Evolutionary conservation across 2,329 filamentous ascomycete genomes (phyloP).

Genomic region (Akanthomyces uredinophilus): DNA sequence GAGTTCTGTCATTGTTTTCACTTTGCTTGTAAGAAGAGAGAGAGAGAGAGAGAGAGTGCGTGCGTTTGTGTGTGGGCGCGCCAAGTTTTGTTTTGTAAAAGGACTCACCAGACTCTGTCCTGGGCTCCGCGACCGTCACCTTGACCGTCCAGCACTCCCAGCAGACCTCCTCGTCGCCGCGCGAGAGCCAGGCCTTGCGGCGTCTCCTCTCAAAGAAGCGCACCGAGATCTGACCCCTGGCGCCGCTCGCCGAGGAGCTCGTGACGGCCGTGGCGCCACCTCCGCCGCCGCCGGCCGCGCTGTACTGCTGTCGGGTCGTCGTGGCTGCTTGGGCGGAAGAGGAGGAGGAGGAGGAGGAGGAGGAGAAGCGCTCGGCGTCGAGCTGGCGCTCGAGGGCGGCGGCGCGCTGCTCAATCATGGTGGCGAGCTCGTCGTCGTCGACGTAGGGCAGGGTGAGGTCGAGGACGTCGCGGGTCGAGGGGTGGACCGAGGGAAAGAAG

Average conservation of each 20-base stretch:
- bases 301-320: neutral
- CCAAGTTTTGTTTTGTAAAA: no score
- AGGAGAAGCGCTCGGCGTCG: constrained; percentile 48
- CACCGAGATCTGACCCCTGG: constrained; percentile 72
- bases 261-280: constrained; percentile 20
- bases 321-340: no score
- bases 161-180: constrained; percentile 84
- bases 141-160: constrained; percentile 97
- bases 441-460: constrained; percentile 87
- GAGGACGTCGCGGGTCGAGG: constrained; percentile 80
- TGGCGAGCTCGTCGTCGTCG: constrained; percentile 85
- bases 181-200: constrained; percentile 74
- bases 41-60: no score
- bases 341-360: constrained; percentile 21
- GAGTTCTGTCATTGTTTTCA: no score
- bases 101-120: constrained; percentile 74
- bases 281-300: neutral
- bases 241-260: constrained; percentile 35
- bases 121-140: constrained; percentile 84
- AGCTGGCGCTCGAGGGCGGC: constrained; percentile 75
- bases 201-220: constrained; percentile 94
- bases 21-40: no score
- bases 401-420: constrained; percentile 85
- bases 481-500: constrained; percentile 83
- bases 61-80: no score